phyloP scores from a whole-genome alignment of 2,329 filamentous ascomycete species.

The Alternaria triticina region DNA sequence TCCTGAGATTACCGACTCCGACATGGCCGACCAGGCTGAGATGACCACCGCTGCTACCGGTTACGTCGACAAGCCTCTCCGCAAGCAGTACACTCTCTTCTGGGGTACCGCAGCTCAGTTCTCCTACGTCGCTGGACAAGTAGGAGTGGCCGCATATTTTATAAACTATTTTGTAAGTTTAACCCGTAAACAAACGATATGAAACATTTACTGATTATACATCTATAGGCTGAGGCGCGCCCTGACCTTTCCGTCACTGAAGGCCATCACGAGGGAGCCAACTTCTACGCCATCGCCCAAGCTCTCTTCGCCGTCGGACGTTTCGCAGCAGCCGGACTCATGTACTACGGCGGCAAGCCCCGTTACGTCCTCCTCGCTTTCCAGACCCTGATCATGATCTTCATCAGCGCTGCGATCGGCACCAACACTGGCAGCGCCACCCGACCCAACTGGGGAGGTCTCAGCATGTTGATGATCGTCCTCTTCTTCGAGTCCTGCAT shows the following conservation, averaged over 20 bases:
- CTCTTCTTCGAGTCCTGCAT: conserved; percentile 50
- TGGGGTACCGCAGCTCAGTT: conserved; percentile 52
- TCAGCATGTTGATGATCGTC: conserved; percentile 47
- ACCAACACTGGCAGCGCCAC: conserved; percentile 37
- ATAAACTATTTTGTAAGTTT: too few relatives aligned
- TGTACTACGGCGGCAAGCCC: conserved; percentile 45
- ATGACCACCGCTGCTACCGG: conserved; percentile 52
- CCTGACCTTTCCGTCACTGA: conserved; percentile 32
- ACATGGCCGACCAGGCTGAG: conserved; percentile 59
- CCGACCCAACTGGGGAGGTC: conserved; percentile 45
- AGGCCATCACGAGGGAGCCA: conserved; percentile 43
- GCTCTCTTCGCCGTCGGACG: conserved; percentile 47
- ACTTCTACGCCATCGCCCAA: conserved; percentile 49
- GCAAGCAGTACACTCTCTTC: conserved; percentile 62
- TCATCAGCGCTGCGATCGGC: conserved; percentile 44
- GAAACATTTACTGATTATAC: too few relatives aligned
- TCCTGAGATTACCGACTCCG: conserved; percentile 74
- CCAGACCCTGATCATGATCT: conserved; percentile 47
- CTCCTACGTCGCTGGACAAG: conserved; percentile 60
- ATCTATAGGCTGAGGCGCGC: conserved; percentile 31
- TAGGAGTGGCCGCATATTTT: conserved; percentile 59
- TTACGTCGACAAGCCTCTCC: conserved; percentile 66
- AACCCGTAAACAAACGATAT: too few relatives aligned
- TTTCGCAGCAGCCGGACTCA: conserved; percentile 47
- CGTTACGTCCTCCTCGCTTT: conserved; percentile 46